Evolutionary conservation across 306 rosid species (phyloP).

Genomic region (Rosa rugosa): DNA sequence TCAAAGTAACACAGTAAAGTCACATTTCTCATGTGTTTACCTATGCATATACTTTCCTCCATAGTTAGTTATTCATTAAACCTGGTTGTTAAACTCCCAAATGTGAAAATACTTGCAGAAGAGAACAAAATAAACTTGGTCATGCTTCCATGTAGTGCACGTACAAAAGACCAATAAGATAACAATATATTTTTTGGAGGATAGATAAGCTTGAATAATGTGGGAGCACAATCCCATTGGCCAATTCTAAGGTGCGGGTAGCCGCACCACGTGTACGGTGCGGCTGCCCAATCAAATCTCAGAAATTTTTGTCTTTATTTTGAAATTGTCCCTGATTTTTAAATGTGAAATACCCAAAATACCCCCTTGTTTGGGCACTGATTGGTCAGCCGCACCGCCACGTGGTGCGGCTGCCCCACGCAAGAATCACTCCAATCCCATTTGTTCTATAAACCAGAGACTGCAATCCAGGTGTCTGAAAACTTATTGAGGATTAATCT

Average conservation of each 20-base stretch:
- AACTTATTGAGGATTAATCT: conserved; percentile 8
- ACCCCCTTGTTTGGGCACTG: too few species aligned
- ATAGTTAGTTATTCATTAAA: neutral
- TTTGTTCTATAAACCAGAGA: neutral
- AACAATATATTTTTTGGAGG: conserved; percentile 10
- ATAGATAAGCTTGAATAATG: conserved; percentile 29
- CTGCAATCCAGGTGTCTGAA: conserved; percentile 27
- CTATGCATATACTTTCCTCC: neutral
- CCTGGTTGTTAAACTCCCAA: neutral
- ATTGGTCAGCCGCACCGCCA: too few species aligned
- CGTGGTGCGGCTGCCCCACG: too few species aligned
- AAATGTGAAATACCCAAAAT: too few species aligned
- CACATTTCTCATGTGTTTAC: neutral
- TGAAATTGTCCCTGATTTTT: too few species aligned
- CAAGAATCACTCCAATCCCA: too few species aligned
- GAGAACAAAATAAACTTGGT: conserved; percentile 11
- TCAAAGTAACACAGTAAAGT: too few species aligned
- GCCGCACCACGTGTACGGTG: too few species aligned
- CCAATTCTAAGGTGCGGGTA: too few species aligned
- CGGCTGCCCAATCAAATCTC: too few species aligned
- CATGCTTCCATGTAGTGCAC: conserved; percentile 8
- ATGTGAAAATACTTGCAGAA: neutral
- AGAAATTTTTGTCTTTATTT: too few species aligned
- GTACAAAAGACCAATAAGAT: conserved; percentile 1
- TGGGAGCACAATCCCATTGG: conserved; percentile 8